A percentile compares a stretch with the other conserved stretches of the same genome.
Evolutionary conservation across 2,329 filamentous ascomycete species (phyloP).

Genomic region (Pezizomycotina sp.): DNA sequence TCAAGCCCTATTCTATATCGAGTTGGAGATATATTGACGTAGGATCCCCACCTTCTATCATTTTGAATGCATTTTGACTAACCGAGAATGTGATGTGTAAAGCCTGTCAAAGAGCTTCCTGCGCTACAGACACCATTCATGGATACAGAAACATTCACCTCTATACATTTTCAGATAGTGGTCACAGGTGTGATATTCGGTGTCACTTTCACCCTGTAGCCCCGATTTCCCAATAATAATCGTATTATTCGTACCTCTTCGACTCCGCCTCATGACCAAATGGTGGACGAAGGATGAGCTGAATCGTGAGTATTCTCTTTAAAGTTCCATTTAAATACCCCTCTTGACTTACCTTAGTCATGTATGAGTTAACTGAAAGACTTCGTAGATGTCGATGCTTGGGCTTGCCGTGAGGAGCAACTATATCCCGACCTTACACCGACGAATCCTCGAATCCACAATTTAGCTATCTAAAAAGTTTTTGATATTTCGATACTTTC

Average conservation of each 20-base stretch:
- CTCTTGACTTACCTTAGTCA: not conserved
- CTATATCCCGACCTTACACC: constrained; percentile 19
- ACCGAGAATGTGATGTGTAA: constrained; percentile 24
- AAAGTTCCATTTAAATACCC: constrained; percentile 26
- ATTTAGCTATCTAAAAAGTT: no score
- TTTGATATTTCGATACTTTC: no score
- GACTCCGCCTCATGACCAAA: constrained; percentile 43
- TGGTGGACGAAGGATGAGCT: constrained; percentile 45
- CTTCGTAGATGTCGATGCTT: constrained; percentile 31
- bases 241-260: constrained; percentile 45
- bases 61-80: constrained; percentile 3
- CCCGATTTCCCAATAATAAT: constrained; percentile 49
- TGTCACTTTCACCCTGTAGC: constrained; percentile 47
- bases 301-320: constrained; percentile 18
- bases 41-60: constrained; percentile 27
- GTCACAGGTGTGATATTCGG: constrained; percentile 46
- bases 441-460: no score
- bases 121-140: constrained; percentile 30
- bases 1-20: constrained; percentile 42
- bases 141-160: constrained; percentile 41
- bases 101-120: constrained; percentile 38
- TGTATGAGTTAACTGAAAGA: not conserved
- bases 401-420: constrained; percentile 26
- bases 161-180: constrained; percentile 43
- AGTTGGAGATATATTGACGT: constrained; percentile 42